Conservation (phyloP, 495 filamentous ascomycete genomes). For the Umbilicaria muhlenbergii region DNA sequence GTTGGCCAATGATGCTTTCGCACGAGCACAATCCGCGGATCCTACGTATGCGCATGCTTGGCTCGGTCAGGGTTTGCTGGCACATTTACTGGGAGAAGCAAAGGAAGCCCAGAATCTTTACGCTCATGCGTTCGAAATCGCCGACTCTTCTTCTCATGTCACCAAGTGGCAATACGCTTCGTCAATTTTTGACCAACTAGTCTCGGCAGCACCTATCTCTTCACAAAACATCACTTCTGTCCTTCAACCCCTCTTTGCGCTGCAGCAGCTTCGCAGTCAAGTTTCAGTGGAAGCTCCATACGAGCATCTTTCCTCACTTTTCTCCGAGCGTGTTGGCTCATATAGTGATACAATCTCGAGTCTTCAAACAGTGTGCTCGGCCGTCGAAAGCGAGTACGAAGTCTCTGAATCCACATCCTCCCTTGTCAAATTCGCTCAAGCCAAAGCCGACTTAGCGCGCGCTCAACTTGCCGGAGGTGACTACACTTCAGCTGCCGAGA, state of each 20-base stretch:
- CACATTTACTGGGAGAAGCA: slow-evolving; percentile 51
- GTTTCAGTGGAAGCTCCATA: slow-evolving; percentile 49
- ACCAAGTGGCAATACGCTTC: slow-evolving; percentile 61
- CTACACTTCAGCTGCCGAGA: slow-evolving; percentile 51
- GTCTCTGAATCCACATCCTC: slow-evolving; percentile 55
- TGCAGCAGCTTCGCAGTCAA: slow-evolving; percentile 62
- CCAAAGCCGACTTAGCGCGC: slow-evolving; percentile 77
- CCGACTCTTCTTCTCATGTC: slow-evolving; percentile 52
- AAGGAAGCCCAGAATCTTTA: slow-evolving; percentile 72
- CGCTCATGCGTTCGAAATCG: slow-evolving; percentile 91
- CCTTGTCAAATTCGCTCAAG: slow-evolving; percentile 61
- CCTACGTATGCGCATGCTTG: slow-evolving; percentile 86
- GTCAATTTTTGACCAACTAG: slow-evolving; percentile 64
- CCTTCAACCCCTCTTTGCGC: slow-evolving; percentile 71
- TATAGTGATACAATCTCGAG: slow-evolving; percentile 44
- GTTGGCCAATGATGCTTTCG: slow-evolving; percentile 78
- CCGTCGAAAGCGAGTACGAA: slow-evolving; percentile 70
- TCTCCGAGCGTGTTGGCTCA: slow-evolving; percentile 65
- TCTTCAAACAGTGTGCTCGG: slow-evolving; percentile 47
- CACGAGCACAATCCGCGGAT: slow-evolving; percentile 79
- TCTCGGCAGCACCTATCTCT: slow-evolving; percentile 34
- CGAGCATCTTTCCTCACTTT: slow-evolving; percentile 62
- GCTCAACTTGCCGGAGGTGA: slow-evolving; percentile 50
- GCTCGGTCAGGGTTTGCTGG: slow-evolving; percentile 83
- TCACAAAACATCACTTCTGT: slow-evolving; percentile 45